A percentile compares a stretch with the other conserved stretches of the same genome.
Conservation (phyloP, 257 asterid species). For the Primulina huaijiensis region DNA sequence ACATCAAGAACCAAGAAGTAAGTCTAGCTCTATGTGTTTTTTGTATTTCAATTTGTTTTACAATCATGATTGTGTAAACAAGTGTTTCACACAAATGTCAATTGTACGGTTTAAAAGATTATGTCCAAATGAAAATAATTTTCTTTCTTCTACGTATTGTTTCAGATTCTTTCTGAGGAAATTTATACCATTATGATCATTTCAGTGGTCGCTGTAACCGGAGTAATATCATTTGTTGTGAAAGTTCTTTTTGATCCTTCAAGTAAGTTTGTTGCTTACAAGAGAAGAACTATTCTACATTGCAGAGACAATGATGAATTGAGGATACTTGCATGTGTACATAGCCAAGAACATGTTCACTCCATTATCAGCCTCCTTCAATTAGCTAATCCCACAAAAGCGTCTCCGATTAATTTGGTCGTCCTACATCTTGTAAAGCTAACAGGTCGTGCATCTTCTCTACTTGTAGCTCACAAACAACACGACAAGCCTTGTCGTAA, state of each 20-base stretch:
- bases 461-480: constrained; percentile 41
- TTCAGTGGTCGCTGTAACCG: constrained; percentile 47
- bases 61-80: not conserved
- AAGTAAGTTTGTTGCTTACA: constrained; percentile 52
- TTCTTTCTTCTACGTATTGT: constrained; percentile 10
- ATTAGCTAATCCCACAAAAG: constrained; percentile 41
- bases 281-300: constrained; percentile 55
- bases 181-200: constrained; percentile 44
- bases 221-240: constrained; percentile 52
- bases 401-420: constrained; percentile 43
- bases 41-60: not conserved
- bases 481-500: constrained; percentile 28
- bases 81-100: not conserved
- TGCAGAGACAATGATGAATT: constrained; percentile 48
- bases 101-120: not conserved
- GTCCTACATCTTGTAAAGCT: constrained; percentile 62
- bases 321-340: constrained; percentile 52
- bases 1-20: constrained; percentile 42
- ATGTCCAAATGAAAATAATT: constrained; percentile 3
- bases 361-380: constrained; percentile 52
- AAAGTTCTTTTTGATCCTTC: constrained; percentile 59
- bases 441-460: constrained; percentile 52
- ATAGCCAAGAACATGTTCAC: constrained; percentile 46
- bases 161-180: constrained; percentile 46
- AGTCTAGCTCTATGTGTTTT: constrained; percentile 14